Base-by-base conservation (phyloP, 371 early-diverging fungal genomes). In the Mucor irregularis region DNA sequence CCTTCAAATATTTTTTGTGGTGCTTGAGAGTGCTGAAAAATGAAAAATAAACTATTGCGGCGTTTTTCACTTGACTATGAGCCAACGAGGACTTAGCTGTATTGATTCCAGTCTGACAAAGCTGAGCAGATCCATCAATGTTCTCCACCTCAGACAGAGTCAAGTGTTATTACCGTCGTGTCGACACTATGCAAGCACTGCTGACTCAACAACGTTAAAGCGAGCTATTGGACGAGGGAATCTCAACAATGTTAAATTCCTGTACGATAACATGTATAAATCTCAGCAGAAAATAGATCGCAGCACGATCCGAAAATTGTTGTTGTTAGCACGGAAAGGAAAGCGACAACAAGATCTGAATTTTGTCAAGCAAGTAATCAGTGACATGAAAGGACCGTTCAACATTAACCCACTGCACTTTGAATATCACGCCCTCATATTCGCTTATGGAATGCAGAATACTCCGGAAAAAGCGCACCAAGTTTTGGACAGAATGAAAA, bases 381-480 rank as follows among this genome's bases (percentile, higher is more conserved):
- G 34, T 1, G 68, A 64, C 8, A 73, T 78, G 74, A 53, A 48
- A 0, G 13, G 62, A 4, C 14, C 13, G 2, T 28, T 30, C 5
- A 25, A 26, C 3, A 10, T 50, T 2, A 19, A 2, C 3, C 73
- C 67, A 6, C 37, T 58, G 4, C 64, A 49, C 10, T 69, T 71
- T 31, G 76, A 78, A 53, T 73, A 75, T 42, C 67, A 74, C 48
- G 68, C 69, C 0, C 52, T 78, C 6, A 69, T 78, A 47, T 64
- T 66, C 35, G 64, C 68, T 3, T 66, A 66, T 38, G 71, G 79
- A 14, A 35, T 71, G 5, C 76, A 78, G 14, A 24, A 54, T 0
- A 31, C 49, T 19, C 67, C 72, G 2, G 50, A 65, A 6, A 30
- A 59, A 9, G 71, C 74, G 0, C 48, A 62, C 16, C 19, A 24